Evolutionary conservation across 1,284 basidiomycete species (phyloP).

Genomic region (Boletus holoroseus): DNA sequence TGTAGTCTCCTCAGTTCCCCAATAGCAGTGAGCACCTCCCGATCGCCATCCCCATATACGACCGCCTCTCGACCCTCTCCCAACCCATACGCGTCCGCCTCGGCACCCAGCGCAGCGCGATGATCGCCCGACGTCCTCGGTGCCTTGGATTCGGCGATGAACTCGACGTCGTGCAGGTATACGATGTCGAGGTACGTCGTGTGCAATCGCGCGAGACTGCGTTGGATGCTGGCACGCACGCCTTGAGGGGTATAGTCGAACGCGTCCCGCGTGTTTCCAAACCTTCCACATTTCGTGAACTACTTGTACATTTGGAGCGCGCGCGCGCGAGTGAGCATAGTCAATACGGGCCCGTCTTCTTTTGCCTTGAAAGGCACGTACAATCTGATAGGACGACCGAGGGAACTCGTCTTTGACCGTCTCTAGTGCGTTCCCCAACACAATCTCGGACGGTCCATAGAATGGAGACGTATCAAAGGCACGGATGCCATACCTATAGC

Average conservation of each 20-base stretch:
- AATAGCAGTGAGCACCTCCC: constrained; percentile 70
- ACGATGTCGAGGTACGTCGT: constrained; percentile 83
- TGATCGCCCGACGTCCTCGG: constrained; percentile 53
- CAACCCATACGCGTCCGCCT: constrained; percentile 59
- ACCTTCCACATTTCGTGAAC: constrained; percentile 95
- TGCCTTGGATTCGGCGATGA: constrained; percentile 58
- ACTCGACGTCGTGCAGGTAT: constrained; percentile 93
- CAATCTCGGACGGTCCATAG: constrained; percentile 88
- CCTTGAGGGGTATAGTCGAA: constrained; percentile 80
- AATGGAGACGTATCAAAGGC: constrained; percentile 88
- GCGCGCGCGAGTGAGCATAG: background rate
- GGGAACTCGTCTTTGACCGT: constrained; percentile 69
- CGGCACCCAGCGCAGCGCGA: constrained; percentile 46
- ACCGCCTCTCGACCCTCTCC: constrained; percentile 51
- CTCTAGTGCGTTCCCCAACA: constrained; percentile 73
- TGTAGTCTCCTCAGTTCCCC: constrained; percentile 71
- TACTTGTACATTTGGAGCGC: constrained; percentile 26
- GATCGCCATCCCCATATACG: constrained; percentile 75
- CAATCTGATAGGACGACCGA: constrained; percentile 73
- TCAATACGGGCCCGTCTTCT: background rate
- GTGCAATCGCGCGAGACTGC: constrained; percentile 69
- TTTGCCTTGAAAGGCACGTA: constrained; percentile 29
- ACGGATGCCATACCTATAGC: constrained; percentile 73
- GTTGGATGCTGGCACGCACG: constrained; percentile 66
- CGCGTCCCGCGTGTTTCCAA: constrained; percentile 51